Evolutionary conservation across 768 basidiomycete species (phyloP), one percentile per base, ranked within the genome.

Genomic region (Clitopilus passeckerianus): DNA sequence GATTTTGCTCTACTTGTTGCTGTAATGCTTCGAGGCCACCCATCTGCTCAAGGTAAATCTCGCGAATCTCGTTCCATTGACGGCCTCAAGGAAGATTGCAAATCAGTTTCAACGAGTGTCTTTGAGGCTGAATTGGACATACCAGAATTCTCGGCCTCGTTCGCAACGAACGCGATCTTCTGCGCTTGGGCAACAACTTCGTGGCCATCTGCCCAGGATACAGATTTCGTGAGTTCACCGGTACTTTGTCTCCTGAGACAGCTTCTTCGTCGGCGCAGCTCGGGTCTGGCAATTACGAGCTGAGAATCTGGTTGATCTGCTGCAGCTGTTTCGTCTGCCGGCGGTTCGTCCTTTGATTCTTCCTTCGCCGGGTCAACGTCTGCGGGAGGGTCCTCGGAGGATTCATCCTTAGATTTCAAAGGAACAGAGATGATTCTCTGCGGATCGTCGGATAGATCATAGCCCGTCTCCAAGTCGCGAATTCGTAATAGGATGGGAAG

Each of bases 201-300:
- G 12, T 77, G 79, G 60, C 86, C 81, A 71, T 88, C 89, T 23
- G 89, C 88, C 88, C 88, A 90, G 35, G 87, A 87, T 7, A 90
- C 88, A 5, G 82, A 81, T 72, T 90, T 90, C 16, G 77, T 71
- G 27, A 83, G 74, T 60, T 86, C 83, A 43, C 80, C 83, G 60
- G 80, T 72, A 64, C 79, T 80, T 20, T 73, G 75, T 58, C 85
- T 81, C 70, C 83, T 88, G 63, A 90, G 79, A 64, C 85, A 87
- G 64, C 89, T 90, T 59, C 86, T 76, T 61, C 82, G 74, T 57
- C 78, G 83, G 35, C 75, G 73, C 10, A 78, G 63, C 15, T 71
- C 73, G 5, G 70, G 71, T 33, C 67, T 73, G 27, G 56, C 34
- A 30, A 52, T 12, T n/a, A 18, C 58, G 37, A 57, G 55, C 34